These are phyloP conservation scores for Hygrocybe punicea DNA, from an alignment of 768 basidiomycete species.

Conservation along the genomic window DNA sequence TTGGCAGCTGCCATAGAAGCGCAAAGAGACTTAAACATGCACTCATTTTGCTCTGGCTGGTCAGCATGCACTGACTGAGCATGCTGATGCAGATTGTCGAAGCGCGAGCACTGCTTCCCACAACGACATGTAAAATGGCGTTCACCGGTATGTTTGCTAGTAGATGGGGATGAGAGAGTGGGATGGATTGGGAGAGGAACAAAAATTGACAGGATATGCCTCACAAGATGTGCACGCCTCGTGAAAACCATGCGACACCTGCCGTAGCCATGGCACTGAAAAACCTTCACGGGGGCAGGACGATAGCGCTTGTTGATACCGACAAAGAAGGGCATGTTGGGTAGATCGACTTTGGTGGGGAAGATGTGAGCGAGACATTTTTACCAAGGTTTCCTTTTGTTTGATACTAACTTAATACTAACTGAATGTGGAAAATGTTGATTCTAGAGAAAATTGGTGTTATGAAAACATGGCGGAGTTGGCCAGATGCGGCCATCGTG, in stretches of 20 bases:
- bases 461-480: too few species aligned
- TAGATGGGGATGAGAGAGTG: conserved; percentile 7
- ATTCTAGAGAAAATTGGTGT: too few species aligned
- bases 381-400: too few species aligned
- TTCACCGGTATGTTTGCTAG: conserved; percentile 96
- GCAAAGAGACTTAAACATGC: conserved; percentile 82
- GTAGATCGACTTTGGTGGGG: too few species aligned
- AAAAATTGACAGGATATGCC: conserved; percentile 81
- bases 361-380: too few species aligned
- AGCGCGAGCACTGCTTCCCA: conserved; percentile 88
- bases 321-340: conserved; percentile 16
- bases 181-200: conserved; percentile 9
- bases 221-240: conserved; percentile 89
- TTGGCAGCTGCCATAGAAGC: conserved; percentile 69
- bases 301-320: conserved; percentile 62
- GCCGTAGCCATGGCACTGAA: conserved; percentile 91
- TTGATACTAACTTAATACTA: too few species aligned
- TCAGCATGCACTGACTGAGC: conserved; percentile 96
- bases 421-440: too few species aligned
- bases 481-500: too few species aligned
- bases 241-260: conserved; percentile 97
- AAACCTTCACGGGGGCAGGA: conserved; percentile 86
- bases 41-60: conserved; percentile 81
- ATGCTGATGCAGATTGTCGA: conserved; percentile 96
- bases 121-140: conserved; percentile 96